A percentile compares a stretch with the other conserved stretches of the same genome.
phyloP scores from a whole-genome alignment of 2,329 filamentous ascomycete species.

The Raffaelea ambrosiae region DNA sequence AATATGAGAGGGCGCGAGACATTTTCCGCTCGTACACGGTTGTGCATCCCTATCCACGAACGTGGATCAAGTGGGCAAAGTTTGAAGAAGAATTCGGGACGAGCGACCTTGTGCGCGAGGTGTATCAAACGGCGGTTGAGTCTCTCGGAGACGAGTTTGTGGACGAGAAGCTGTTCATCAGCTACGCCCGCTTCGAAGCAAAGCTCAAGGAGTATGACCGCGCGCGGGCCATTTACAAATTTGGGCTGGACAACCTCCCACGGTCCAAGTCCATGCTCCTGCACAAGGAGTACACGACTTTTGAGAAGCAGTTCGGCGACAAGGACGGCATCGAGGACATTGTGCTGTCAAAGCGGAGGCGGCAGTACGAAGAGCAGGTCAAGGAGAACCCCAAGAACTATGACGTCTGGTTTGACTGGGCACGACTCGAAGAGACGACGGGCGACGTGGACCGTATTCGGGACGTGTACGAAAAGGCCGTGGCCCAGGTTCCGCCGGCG shows the following conservation, averaged over 20 bases:
- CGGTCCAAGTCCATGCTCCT: conserved; percentile 76
- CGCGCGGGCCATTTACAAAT: conserved; percentile 91
- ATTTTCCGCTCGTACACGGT: conserved; percentile 88
- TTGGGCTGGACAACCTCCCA: conserved; percentile 83
- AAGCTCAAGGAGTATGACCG: conserved; percentile 94
- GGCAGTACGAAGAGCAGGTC: conserved; percentile 89
- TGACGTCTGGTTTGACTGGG: conserved; percentile 95
- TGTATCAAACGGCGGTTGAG: conserved; percentile 83
- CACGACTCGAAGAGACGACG: conserved; percentile 77
- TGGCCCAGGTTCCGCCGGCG: conserved; percentile 88
- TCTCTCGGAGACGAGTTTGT: conserved; percentile 89
- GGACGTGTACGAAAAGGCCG: conserved; percentile 91
- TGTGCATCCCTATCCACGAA: conserved; percentile 87
- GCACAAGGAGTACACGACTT: conserved; percentile 92
- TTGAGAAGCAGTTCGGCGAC: conserved; percentile 97
- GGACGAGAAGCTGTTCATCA: conserved; percentile 91
- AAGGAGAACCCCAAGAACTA: conserved; percentile 95
- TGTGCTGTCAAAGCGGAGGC: conserved; percentile 83
- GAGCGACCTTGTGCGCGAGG: conserved; percentile 82
- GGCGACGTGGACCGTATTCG: conserved; percentile 76
- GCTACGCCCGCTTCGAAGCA: conserved; percentile 90
- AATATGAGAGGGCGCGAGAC: conserved; percentile 80
- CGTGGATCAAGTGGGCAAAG: conserved; percentile 98
- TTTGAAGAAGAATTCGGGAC: conserved; percentile 96
- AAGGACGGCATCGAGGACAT: conserved; percentile 90